A percentile compares a stretch with the other conserved stretches of the same genome.
phyloP scores from a whole-genome alignment of 495 filamentous ascomycete genomes.

The Daldinia decipiens region DNA sequence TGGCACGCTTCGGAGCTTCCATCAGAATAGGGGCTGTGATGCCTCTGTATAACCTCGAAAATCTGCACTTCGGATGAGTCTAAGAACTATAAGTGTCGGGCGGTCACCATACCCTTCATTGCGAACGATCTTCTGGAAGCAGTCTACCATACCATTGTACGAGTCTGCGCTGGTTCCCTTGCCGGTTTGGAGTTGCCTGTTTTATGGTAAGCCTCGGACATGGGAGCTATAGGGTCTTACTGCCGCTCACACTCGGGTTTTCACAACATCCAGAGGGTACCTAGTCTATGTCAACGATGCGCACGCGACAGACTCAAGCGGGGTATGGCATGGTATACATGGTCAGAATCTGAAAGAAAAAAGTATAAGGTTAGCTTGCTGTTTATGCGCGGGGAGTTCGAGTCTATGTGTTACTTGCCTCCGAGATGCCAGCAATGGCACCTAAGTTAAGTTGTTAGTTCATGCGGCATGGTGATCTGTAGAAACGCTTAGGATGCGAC shows the following conservation, averaged over 20 bases:
- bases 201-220: conserved; percentile 43
- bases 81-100: neutral
- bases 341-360: conserved; percentile 22
- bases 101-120: conserved; percentile 81
- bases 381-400: conserved; percentile 14
- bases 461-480: neutral
- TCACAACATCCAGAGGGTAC: conserved; percentile 98
- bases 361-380: conserved; percentile 24
- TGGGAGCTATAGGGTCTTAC: conserved; percentile 15
- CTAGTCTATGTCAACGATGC: conserved; percentile 71
- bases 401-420: conserved; percentile 65
- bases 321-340: conserved; percentile 29
- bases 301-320: conserved; percentile 48
- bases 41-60: conserved; percentile 91
- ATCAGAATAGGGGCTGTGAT: conserved; percentile 96
- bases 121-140: conserved; percentile 93
- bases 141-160: conserved; percentile 98
- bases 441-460: conserved; percentile 52
- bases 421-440: conserved; percentile 90
- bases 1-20: conserved; percentile 98
- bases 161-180: conserved; percentile 73
- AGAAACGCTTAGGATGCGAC: conserved; percentile 36
- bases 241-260: conserved; percentile 87
- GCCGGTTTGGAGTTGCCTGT: conserved; percentile 86
- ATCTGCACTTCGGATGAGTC: conserved; percentile 58